Evolutionary conservation across 2,329 filamentous ascomycete genomes (phyloP), one percentile per base, ranked within the genome.

Genomic region (Colletotrichum lini): DNA sequence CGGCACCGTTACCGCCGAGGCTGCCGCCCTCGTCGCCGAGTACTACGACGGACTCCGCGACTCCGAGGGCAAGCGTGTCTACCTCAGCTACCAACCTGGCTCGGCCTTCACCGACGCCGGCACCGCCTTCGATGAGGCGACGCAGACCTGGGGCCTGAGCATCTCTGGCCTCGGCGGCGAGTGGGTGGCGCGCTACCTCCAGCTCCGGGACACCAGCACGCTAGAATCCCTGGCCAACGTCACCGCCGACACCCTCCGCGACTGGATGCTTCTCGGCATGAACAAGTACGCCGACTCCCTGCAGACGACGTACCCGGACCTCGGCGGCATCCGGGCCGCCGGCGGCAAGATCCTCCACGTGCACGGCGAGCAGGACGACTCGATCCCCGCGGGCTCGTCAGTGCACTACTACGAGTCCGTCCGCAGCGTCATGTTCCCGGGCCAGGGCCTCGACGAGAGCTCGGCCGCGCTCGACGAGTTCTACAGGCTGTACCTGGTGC

Each of bases 221-320:
- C 77, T 87, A 23, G 78, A 79, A 16, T 78, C 77, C 21, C 78
- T 87, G 1, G 77, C 83, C 57, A 78, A 80, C 60, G 83, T 89
- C 57, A 88, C 86, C 18, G 87, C 86, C 74, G 86, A 90, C 73
- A 88, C 84, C 0, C 79, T 89, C 18, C 80, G 82, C 5, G 82
- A 82, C 35, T 89, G 86, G 85, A 89, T 90, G 80, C 76, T 80
- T 5, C 78, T 79, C 9, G 87, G 84, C 15, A 83, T 84, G 82
- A 78, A 84, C 54, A 82, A 80, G 67, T 57, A 71, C 65, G 53
- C 61, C 65, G 10, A 67, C 77, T n/a, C 79, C 72, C 74, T 26
- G 75, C 79, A 40, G 74, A 76, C 57, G 74, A 78, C 63, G 16
- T 81, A 89, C 62, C 77, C 79, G 58, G 78, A 78, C 47, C 72